Percentiles rank a stretch among this genome's conserved stretches.
phyloP scores from a whole-genome alignment of 192 early-diverging fungal genomes.

The Oehlia diaphana region DNA sequence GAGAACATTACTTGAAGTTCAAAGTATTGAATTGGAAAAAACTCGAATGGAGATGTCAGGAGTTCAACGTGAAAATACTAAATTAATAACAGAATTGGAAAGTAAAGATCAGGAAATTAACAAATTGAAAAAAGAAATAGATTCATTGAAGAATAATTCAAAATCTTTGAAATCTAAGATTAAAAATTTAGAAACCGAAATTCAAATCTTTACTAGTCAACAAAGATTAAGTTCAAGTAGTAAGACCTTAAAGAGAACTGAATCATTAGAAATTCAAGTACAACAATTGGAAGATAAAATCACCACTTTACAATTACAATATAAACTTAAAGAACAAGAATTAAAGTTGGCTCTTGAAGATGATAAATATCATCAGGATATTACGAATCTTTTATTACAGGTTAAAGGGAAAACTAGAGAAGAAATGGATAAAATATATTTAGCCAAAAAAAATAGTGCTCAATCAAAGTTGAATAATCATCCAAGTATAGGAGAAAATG shows the following conservation, averaged over 20 bases:
- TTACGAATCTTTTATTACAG: neutral
- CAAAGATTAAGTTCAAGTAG: neutral
- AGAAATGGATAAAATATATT: neutral
- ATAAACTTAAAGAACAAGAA: neutral
- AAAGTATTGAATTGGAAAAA: constrained; percentile 1
- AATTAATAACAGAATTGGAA: neutral
- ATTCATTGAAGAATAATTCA: neutral
- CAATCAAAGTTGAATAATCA: neutral
- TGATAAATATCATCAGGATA: neutral
- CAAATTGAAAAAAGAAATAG: constrained; percentile 5
- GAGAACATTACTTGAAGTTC: neutral
- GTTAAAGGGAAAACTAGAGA: neutral
- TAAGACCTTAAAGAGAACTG: neutral
- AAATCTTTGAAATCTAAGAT: neutral
- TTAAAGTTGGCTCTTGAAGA: neutral
- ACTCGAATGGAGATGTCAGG: neutral
- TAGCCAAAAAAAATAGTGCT: neutral
- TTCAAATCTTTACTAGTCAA: neutral
- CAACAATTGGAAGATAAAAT: neutral
- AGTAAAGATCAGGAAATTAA: neutral
- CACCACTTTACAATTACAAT: neutral
- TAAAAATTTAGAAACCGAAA: neutral
- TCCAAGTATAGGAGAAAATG: neutral
- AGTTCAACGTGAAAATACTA: neutral
- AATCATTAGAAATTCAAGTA: neutral